A percentile compares a stretch with the other conserved stretches of the same genome.
phyloP scores from a whole-genome alignment of 1,139 yeast species.

The Debaryomyces nepalensis region DNA sequence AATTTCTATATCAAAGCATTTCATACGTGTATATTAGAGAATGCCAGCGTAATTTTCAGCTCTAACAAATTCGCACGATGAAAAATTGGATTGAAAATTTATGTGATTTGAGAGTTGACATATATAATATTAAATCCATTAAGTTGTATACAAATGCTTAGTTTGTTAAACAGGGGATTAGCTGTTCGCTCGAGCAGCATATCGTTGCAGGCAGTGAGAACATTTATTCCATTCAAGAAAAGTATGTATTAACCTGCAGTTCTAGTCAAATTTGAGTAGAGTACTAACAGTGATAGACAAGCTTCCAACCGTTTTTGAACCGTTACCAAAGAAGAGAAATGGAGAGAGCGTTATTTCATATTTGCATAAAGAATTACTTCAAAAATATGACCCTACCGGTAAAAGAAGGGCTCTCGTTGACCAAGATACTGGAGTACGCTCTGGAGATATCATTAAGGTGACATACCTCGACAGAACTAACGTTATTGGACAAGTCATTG shows the following conservation, averaged over 20 bases:
- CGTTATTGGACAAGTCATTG: conserved; percentile 77
- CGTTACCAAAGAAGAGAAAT: conserved; percentile 54
- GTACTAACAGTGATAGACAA: conserved; percentile 23
- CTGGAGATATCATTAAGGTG: conserved; percentile 84
- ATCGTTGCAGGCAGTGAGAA: conserved; percentile 23
- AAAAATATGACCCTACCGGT: conserved; percentile 73
- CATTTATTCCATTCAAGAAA: conserved; percentile 26
- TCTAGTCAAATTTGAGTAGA: neutral
- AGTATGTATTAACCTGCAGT: conserved; percentile 22
- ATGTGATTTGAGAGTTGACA: conserved; percentile 1
- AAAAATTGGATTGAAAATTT: conserved; percentile 10
- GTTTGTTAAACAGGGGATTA: conserved; percentile 18
- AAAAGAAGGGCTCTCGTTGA: conserved; percentile 68
- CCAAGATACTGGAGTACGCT: conserved; percentile 56
- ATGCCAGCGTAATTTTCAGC: conserved; percentile 13
- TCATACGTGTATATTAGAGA: conserved; percentile 5
- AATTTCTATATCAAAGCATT: neutral
- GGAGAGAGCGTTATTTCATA: conserved; percentile 55
- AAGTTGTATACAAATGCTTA: conserved; percentile 23
- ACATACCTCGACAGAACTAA: conserved; percentile 71
- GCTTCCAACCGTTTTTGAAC: conserved; percentile 52
- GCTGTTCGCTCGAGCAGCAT: conserved; percentile 17
- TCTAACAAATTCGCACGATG: conserved; percentile 12
- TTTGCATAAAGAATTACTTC: conserved; percentile 53
- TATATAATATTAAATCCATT: neutral